A percentile compares a stretch with the other conserved stretches of the same genome.
Evolutionary conservation across 192 early-diverging fungal species (phyloP).

Genomic region (Coemansia sp.): DNA sequence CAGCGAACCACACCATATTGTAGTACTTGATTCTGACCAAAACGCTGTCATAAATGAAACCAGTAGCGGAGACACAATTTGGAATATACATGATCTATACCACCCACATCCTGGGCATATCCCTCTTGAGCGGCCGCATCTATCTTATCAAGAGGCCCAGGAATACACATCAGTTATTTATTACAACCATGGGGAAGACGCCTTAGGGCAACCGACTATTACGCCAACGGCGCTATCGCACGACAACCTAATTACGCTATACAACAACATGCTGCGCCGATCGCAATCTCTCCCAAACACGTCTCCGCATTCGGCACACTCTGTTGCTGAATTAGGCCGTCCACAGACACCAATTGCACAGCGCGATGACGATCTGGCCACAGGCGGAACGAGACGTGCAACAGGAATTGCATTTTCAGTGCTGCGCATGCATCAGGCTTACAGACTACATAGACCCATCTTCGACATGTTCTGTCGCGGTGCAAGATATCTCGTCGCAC

Average conservation of each 20-base stretch:
- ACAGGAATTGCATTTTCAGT: conserved; percentile 23
- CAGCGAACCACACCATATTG: conserved; percentile 5
- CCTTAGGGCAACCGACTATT: not conserved
- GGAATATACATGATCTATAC: conserved; percentile 19
- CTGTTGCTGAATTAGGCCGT: not conserved
- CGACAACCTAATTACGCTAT: conserved; percentile 16
- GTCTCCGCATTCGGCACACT: not conserved
- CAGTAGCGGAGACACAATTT: not conserved
- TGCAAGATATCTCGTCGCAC: conserved; percentile 31
- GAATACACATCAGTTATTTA: conserved; percentile 24
- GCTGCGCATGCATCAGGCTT: conserved; percentile 38
- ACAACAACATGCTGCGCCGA: conserved; percentile 21
- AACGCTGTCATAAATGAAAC: not conserved
- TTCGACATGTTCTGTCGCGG: conserved; percentile 42
- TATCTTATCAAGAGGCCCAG: conserved; percentile 20
- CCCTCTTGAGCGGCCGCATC: conserved; percentile 6
- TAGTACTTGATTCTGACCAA: conserved; percentile 10
- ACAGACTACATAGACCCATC: conserved; percentile 26
- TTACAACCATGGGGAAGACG: conserved; percentile 6
- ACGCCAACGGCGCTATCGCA: conserved; percentile 15
- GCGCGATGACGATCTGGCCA: not conserved
- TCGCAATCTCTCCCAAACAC: conserved; percentile 19
- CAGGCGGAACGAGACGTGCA: not conserved
- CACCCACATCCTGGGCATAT: not conserved
- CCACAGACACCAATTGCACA: conserved; percentile 7